These are phyloP conservation scores for Ashbya aceris DNA, from an alignment of 1,139 yeast species.

Conservation along the genomic window DNA sequence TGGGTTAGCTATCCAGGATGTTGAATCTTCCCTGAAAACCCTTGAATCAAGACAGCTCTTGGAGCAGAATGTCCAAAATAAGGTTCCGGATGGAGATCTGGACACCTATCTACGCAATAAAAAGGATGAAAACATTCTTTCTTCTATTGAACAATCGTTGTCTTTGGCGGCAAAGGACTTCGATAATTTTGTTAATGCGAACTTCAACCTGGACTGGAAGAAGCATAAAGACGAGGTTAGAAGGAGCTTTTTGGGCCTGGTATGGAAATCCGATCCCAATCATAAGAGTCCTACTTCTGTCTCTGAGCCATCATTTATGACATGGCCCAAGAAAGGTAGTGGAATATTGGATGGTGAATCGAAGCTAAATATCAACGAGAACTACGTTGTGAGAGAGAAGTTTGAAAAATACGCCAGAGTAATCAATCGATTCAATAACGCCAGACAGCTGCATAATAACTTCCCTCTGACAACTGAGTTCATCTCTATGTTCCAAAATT, in stretches of 20 bases:
- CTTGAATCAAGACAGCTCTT: conserved; percentile 21
- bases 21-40: conserved; percentile 53
- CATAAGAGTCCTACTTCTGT: conserved; percentile 7
- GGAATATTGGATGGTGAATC: conserved; percentile 29
- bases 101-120: conserved; percentile 55
- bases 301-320: conserved; percentile 5
- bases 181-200: conserved; percentile 64
- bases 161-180: conserved; percentile 72
- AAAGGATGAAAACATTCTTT: conserved; percentile 73
- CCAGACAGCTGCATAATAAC: conserved; percentile 43
- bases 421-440: conserved; percentile 59
- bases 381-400: conserved; percentile 39
- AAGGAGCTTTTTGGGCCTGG: conserved; percentile 49
- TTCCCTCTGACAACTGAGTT: conserved; percentile 30
- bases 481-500: conserved; percentile 28
- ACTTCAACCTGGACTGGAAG: conserved; percentile 77
- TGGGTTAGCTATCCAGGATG: conserved; percentile 82
- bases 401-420: conserved; percentile 69
- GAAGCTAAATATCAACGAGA: conserved; percentile 35
- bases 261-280: conserved; percentile 14
- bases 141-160: conserved; percentile 77
- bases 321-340: conserved; percentile 28
- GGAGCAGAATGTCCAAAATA: conserved; percentile 18
- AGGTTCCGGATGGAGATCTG: conserved; percentile 31
- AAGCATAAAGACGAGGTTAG: conserved; percentile 64